Conservation (phyloP, 2,329 filamentous ascomycete genomes). For the Tolypocladium cylindrosporum region DNA sequence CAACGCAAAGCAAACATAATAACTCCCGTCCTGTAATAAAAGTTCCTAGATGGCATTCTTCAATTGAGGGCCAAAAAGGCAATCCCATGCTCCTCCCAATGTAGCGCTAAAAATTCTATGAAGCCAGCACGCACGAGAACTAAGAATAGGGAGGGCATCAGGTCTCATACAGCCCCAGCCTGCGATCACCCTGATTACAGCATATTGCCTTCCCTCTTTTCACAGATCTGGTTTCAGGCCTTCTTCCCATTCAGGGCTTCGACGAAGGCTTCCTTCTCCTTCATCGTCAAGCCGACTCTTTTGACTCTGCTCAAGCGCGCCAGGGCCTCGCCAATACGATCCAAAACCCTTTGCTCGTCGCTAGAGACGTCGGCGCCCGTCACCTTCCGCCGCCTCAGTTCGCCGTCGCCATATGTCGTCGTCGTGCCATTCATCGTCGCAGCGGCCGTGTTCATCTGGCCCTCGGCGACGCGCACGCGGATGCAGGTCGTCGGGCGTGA, state of each 20-base stretch:
- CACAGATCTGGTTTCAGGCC: not conserved
- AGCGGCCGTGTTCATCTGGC: conserved; percentile 44
- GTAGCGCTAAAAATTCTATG: not conserved
- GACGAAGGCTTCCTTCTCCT: conserved; percentile 77
- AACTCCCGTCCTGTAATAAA: not conserved
- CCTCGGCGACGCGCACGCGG: conserved; percentile 79
- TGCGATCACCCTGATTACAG: not conserved
- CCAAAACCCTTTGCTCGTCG: conserved; percentile 62
- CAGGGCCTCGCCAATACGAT: conserved; percentile 73
- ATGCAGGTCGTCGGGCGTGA: conserved; percentile 82
- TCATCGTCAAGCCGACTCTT: conserved; percentile 72
- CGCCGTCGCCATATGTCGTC: conserved; percentile 13
- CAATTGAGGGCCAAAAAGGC: not conserved
- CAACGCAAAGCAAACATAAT: not conserved
- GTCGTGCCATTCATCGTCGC: conserved; percentile 24
- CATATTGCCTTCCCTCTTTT: not conserved
- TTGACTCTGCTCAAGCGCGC: conserved; percentile 83
- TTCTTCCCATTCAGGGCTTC: conserved; percentile 47
- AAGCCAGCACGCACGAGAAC: not conserved
- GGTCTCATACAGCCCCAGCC: not conserved
- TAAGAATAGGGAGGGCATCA: not conserved
- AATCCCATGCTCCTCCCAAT: not conserved
- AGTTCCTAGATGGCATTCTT: not conserved
- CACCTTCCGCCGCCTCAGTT: conserved; percentile 16
- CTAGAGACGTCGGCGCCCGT: conserved; percentile 18